Base-by-base conservation (phyloP, 441 rosid genomes). In the Arabidopsis lyrata region DNA sequence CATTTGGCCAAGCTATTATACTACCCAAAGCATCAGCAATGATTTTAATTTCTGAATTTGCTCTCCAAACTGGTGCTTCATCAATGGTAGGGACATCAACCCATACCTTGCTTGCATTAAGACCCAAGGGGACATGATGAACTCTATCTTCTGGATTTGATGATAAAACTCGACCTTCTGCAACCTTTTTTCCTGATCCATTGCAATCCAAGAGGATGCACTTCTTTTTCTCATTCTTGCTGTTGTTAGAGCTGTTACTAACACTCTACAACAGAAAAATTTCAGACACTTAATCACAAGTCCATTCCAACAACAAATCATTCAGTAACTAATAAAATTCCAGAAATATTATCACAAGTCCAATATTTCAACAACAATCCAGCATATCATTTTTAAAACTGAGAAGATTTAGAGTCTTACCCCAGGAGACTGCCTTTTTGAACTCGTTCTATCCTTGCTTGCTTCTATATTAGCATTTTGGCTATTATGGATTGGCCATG, bases 31-130 rank as follows among this genome's bases (percentile, higher is more conserved):
- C 27, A 24, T 24, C 27, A 24, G 4, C 27, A 24, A 24, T 24
- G 27, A 24, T 24, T 24, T 24, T 24, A 24, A 24, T 24, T 24
- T 24, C 27, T 24, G 27, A 24, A 24, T 24, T 24, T 24, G 27
- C 27, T 24, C 27, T 24, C 27, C 27, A 24, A 24, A 24, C 27
- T 24, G 27, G 27, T 24, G 27, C 27, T 24, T 24, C 27, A 24
- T 24, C 27, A 24, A 24, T 24, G 27, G 27, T 24, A 44, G 48
- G 48, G n/a, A 44, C 48, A 44, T 44, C 48, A 44, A 60, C 65
- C 13, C 49, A 60, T 20, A 60, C 18, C 65, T 39, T 60, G 35
- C 12, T 60, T 60, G 35, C 35, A 60, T 41, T 60, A 8, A 34
- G 13, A 5, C 65, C 20, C 16, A 41, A 38, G 6, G 35, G 49